Evolutionary conservation across 2,329 filamentous ascomycete genomes (phyloP).

Genomic region (Trichoderma sp.): DNA sequence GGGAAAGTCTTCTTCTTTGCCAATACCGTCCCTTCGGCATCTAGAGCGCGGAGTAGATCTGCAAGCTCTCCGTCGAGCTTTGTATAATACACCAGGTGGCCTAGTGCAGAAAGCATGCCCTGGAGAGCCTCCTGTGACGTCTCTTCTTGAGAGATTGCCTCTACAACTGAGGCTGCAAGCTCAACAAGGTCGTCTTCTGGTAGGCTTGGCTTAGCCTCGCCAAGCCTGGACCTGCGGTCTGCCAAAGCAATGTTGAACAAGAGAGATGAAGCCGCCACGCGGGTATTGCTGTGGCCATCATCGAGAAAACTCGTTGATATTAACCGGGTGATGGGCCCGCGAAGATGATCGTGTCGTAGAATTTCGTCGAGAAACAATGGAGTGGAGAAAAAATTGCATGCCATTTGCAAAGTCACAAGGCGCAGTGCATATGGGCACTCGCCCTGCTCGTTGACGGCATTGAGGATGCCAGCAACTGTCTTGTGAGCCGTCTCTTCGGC

Average conservation of each 20-base stretch:
- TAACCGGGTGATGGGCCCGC: constrained; percentile 65
- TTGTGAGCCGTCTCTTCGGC: constrained; percentile 72
- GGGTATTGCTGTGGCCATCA: constrained; percentile 70
- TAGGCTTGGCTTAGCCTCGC: constrained; percentile 61
- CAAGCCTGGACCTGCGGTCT: constrained; percentile 67
- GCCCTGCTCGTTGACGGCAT: constrained; percentile 59
- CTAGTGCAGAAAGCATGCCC: constrained; percentile 75
- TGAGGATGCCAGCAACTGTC: constrained; percentile 65
- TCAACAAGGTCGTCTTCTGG: constrained; percentile 76
- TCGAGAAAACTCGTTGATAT: constrained; percentile 81
- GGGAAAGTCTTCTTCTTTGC: constrained; percentile 62
- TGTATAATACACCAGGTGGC: constrained; percentile 73
- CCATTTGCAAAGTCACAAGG: constrained; percentile 79
- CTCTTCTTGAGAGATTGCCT: constrained; percentile 66
- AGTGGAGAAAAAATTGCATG: constrained; percentile 82
- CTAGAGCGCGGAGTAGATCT: constrained; percentile 78
- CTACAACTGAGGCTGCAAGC: constrained; percentile 77
- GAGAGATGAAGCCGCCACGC: constrained; percentile 80
- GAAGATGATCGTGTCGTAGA: constrained; percentile 55
- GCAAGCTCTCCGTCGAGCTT: constrained; percentile 73
- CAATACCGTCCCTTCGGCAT: constrained; percentile 67
- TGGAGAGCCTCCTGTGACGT: constrained; percentile 72
- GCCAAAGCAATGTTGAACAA: constrained; percentile 79
- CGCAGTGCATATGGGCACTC: constrained; percentile 78
- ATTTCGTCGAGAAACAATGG: constrained; percentile 70